A percentile compares a stretch with the other conserved stretches of the same genome.
Evolutionary conservation across 257 asterid genomes (phyloP).

Genomic region (Nicotiana benthamiana): DNA sequence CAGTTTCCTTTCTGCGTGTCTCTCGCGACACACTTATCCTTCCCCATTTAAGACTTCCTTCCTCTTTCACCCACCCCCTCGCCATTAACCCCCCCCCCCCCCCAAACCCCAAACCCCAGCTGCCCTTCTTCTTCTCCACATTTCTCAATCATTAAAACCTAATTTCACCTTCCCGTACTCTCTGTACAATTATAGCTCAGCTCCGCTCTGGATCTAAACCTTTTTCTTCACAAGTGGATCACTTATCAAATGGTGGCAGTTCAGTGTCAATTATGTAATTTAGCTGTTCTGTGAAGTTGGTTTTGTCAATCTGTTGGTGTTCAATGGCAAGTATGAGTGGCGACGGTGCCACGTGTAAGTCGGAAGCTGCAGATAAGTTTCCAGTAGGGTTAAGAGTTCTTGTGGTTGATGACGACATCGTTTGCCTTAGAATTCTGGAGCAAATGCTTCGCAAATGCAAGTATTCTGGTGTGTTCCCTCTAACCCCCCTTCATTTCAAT

Average conservation of each 20-base stretch:
- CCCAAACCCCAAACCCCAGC: not conserved
- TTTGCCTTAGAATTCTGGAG: conserved; percentile 58
- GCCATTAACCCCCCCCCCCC: not conserved
- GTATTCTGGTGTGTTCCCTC: conserved; percentile 17
- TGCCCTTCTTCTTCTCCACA: not conserved
- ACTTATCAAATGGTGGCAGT: not conserved
- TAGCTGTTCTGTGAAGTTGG: not conserved
- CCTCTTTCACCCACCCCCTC: not conserved
- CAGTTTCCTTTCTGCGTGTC: not conserved
- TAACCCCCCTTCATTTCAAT: not conserved
- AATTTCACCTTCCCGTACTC: not conserved
- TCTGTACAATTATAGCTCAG: not conserved
- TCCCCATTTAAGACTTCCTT: not conserved
- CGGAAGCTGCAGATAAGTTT: conserved; percentile 36
- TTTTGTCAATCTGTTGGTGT: not conserved
- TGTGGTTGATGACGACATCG: conserved; percentile 67
- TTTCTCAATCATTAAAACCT: not conserved
- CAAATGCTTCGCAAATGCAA: conserved; percentile 72
- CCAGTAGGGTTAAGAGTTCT: conserved; percentile 73
- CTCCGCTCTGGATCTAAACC: not conserved
- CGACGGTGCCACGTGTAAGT: conserved; percentile 2
- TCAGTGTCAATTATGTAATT: not conserved
- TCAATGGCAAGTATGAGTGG: not conserved
- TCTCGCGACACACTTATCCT: not conserved
- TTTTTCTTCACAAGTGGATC: not conserved